Conservation (phyloP, 169 alveolate genomes). For the Prorocentrum cordatum region DNA sequence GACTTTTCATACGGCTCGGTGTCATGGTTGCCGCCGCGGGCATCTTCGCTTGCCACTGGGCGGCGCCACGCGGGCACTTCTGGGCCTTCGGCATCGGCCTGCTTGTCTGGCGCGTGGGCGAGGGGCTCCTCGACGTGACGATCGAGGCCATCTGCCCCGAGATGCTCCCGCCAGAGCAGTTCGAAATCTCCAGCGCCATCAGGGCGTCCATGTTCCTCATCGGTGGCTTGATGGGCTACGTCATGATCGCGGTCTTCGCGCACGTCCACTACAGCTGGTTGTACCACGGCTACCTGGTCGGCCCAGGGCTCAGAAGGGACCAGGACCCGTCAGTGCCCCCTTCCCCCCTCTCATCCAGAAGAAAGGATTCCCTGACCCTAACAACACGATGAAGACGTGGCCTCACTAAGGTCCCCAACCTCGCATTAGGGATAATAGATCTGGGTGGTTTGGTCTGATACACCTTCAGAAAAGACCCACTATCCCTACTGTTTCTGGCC, state of each 20-base stretch:
- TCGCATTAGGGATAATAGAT: no score
- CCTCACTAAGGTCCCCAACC: no score
- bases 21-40: not conserved
- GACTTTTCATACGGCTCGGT: not conserved
- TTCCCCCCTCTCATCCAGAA: no score
- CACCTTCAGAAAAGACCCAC: no score
- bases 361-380: no score
- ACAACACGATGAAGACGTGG: no score
- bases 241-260: not conserved
- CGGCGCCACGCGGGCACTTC: not conserved
- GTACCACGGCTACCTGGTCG: not conserved
- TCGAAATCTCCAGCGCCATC: not conserved
- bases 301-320: no score
- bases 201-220: not conserved
- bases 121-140: not conserved
- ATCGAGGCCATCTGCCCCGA: not conserved
- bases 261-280: not conserved
- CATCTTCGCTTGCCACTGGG: not conserved
- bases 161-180: not conserved
- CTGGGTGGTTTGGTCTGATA: no score
- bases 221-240: not conserved
- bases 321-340: no score
- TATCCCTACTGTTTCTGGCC: no score
- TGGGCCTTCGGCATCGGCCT: not conserved
- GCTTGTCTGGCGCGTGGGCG: not conserved